Evolutionary conservation across 1,139 yeast genomes (phyloP).

Genomic region (Candida sp.): DNA sequence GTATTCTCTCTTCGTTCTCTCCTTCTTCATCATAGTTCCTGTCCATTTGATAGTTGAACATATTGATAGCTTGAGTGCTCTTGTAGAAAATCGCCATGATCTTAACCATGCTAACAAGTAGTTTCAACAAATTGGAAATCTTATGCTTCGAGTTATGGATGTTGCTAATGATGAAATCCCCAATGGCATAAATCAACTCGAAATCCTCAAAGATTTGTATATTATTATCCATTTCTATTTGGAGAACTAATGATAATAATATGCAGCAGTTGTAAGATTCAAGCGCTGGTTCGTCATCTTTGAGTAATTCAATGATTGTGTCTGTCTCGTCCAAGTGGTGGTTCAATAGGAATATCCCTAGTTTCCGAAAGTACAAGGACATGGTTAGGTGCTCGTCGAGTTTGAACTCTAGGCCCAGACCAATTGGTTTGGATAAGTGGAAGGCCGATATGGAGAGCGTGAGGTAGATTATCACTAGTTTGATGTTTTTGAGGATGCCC

Average conservation of each 20-base stretch:
- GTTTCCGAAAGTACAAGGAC: constrained; percentile 43
- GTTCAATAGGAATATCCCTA: constrained; percentile 39
- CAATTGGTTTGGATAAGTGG: constrained; percentile 12
- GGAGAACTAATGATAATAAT: constrained; percentile 36
- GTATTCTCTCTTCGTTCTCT: constrained; percentile 44
- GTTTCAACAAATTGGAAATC: constrained; percentile 21
- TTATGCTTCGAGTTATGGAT: constrained; percentile 14
- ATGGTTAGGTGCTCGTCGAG: constrained; percentile 31
- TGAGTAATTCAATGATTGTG: constrained; percentile 22
- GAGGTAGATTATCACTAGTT: constrained; percentile 28
- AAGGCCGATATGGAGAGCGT: constrained; percentile 35
- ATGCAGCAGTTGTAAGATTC: constrained; percentile 27
- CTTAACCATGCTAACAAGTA: constrained; percentile 31
- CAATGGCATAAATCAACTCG: constrained; percentile 47
- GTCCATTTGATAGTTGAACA: constrained; percentile 41
- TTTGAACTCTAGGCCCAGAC: constrained; percentile 15
- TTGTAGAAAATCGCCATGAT: constrained; percentile 36
- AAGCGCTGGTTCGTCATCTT: constrained; percentile 9
- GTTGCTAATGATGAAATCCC: constrained; percentile 37
- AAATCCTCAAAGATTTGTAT: constrained; percentile 48
- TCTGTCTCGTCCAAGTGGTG: constrained; percentile 49
- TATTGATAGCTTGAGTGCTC: constrained; percentile 44
- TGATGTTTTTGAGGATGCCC: constrained; percentile 20
- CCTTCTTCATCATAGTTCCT: constrained; percentile 28
- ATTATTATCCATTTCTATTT: constrained; percentile 40